Percentiles rank a stretch among this genome's conserved stretches.
Conservation (phyloP, 2,329 filamentous ascomycete species). For the Alternaria sp. region DNA sequence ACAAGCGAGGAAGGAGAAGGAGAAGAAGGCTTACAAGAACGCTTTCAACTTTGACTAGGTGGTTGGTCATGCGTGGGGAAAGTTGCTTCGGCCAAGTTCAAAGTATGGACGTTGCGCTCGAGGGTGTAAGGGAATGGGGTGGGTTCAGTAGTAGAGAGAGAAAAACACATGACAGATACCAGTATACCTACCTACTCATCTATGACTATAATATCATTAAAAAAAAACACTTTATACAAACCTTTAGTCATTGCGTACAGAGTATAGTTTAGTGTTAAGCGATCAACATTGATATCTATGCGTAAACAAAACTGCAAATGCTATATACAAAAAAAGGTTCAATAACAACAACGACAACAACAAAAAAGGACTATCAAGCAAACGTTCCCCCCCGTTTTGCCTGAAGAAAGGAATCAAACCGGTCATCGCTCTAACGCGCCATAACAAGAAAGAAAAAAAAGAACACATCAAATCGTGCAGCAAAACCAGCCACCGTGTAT, state of each 20-base stretch:
- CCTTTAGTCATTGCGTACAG: neutral
- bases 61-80: neutral
- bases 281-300: neutral
- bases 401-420: neutral
- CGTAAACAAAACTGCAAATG: neutral
- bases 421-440: conserved; percentile 10
- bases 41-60: conserved; percentile 68
- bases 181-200: neutral
- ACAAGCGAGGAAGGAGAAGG: conserved; percentile 78
- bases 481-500: neutral
- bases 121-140: neutral
- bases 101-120: neutral
- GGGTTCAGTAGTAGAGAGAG: neutral
- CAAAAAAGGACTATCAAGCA: neutral
- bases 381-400: neutral
- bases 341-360: neutral
- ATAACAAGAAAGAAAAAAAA: neutral
- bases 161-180: neutral
- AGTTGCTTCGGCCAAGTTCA: neutral
- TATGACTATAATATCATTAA: neutral
- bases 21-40: conserved; percentile 92
- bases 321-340: neutral
- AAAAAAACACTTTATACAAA: neutral
- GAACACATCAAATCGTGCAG: neutral
- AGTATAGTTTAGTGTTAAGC: neutral